Evolutionary conservation across 192 early-diverging fungal genomes (phyloP).

Genomic region (Dissophora ornata): DNA sequence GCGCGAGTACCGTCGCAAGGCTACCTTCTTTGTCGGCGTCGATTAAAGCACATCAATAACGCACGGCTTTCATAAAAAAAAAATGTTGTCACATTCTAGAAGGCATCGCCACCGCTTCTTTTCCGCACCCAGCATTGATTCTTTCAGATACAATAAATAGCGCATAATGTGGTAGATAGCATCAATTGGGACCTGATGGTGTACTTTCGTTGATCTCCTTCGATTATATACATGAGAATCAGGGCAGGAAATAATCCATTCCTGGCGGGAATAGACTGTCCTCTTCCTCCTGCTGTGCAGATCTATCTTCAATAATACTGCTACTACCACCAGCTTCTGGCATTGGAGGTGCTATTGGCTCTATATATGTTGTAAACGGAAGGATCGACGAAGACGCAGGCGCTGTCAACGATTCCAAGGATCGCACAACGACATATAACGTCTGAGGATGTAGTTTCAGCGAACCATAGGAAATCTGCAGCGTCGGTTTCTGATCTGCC

Average conservation of each 20-base stretch:
- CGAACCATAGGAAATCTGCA: slow-evolving; percentile 15
- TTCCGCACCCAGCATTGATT: no score
- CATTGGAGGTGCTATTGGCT: neutral
- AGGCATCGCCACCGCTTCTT: no score
- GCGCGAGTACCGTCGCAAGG: slow-evolving; percentile 75
- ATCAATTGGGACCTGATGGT: no score
- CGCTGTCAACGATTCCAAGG: neutral
- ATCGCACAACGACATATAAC: slow-evolving; percentile 29
- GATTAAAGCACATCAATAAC: no score
- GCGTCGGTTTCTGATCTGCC: slow-evolving; percentile 35
- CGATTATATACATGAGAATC: no score
- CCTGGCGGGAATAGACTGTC: slow-evolving; percentile 33
- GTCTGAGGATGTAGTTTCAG: slow-evolving; percentile 33
- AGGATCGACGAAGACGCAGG: slow-evolving; percentile 8
- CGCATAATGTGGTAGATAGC: no score
- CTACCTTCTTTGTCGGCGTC: slow-evolving; percentile 63
- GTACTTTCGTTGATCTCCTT: no score
- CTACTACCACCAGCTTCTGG: neutral
- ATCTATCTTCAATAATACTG: neutral
- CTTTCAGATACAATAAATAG: no score
- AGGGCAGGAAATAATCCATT: slow-evolving; percentile 33
- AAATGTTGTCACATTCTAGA: no score
- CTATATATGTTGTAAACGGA: neutral
- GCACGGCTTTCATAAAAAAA: no score
- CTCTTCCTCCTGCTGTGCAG: slow-evolving; percentile 12